phyloP scores from a whole-genome alignment of 1,139 yeast species.

The Geotrichum europaeum region DNA sequence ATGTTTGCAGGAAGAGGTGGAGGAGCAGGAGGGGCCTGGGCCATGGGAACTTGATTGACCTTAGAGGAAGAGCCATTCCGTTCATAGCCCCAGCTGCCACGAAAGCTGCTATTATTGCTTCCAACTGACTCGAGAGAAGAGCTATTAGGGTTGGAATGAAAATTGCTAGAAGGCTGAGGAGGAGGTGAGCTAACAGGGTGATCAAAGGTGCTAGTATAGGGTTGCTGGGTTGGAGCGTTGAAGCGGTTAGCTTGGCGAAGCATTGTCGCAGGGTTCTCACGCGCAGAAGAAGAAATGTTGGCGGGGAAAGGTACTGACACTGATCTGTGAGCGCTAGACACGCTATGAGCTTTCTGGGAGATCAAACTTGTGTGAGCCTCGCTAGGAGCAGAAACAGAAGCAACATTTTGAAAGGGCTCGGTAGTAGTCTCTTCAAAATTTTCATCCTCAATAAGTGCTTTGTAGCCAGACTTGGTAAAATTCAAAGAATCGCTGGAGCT shows the following conservation, averaged over 20 bases:
- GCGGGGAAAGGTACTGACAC: slow-evolving; percentile 1
- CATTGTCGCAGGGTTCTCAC: neutral
- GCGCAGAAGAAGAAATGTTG: slow-evolving; percentile 7
- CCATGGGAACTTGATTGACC: neutral
- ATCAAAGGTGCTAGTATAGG: neutral
- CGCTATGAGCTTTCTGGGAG: neutral
- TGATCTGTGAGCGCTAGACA: neutral
- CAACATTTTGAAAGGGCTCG: neutral
- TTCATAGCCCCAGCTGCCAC: slow-evolving; percentile 6
- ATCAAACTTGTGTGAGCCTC: neutral
- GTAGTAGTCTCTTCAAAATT: slow-evolving; percentile 3
- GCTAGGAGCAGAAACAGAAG: neutral
- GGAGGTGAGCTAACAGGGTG: neutral
- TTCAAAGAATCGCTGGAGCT: neutral
- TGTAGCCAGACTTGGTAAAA: slow-evolving; percentile 11
- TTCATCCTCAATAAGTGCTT: slow-evolving; percentile 4
- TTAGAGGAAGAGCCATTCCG: neutral
- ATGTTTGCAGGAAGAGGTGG: neutral
- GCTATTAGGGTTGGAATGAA: neutral
- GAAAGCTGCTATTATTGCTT: slow-evolving; percentile 1
- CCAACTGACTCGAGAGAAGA: neutral
- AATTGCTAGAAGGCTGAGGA: neutral
- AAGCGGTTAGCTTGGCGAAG: neutral
- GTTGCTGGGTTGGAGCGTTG: neutral
- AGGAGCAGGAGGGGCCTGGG: neutral